phyloP scores from a whole-genome alignment of 2,329 filamentous ascomycete species.

The Aspergillaceae sp. region DNA sequence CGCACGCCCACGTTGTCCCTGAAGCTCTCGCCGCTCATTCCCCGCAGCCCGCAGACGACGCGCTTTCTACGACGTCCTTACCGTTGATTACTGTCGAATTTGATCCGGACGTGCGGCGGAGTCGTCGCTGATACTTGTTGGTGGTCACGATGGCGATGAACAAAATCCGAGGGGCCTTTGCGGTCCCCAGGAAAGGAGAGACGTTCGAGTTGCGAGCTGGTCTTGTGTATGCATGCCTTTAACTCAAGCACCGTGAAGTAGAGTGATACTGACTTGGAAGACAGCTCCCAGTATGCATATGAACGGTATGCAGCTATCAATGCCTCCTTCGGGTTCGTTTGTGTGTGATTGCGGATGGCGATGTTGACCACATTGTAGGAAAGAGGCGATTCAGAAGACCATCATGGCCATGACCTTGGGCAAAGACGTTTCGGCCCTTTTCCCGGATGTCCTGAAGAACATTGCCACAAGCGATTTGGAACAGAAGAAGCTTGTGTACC shows the following conservation, averaged over 20 bases:
- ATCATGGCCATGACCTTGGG: conserved; percentile 99
- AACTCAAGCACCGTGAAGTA: conserved; percentile 4
- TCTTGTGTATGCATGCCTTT: conserved; percentile 51
- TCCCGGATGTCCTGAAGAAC: conserved; percentile 97
- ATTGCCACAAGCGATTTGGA: conserved; percentile 91
- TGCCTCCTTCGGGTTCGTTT: not conserved
- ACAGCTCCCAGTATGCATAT: conserved; percentile 92
- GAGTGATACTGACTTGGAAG: conserved; percentile 27
- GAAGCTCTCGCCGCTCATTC: conserved; percentile 21
- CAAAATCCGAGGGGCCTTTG: conserved; percentile 88
- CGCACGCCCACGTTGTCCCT: conserved; percentile 16
- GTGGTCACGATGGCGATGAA: conserved; percentile 72
- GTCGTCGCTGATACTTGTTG: conserved; percentile 28
- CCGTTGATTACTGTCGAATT: conserved; percentile 7
- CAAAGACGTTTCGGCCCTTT: conserved; percentile 95
- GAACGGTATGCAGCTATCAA: conserved; percentile 52
- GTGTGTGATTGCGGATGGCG: not conserved
- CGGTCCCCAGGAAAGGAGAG: conserved; percentile 89
- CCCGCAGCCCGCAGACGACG: conserved; percentile 20
- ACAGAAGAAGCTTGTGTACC: conserved; percentile 98
- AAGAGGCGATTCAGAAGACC: conserved; percentile 98
- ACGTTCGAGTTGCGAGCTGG: conserved; percentile 95
- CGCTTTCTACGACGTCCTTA: conserved; percentile 4
- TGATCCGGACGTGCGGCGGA: conserved; percentile 26
- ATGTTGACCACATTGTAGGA: conserved; percentile 43